Percentiles rank a stretch among this genome's conserved stretches.
These are phyloP conservation scores for Komagataea norvegica DNA, from an alignment of 1,139 yeast genomes.

Conservation along the genomic window DNA sequence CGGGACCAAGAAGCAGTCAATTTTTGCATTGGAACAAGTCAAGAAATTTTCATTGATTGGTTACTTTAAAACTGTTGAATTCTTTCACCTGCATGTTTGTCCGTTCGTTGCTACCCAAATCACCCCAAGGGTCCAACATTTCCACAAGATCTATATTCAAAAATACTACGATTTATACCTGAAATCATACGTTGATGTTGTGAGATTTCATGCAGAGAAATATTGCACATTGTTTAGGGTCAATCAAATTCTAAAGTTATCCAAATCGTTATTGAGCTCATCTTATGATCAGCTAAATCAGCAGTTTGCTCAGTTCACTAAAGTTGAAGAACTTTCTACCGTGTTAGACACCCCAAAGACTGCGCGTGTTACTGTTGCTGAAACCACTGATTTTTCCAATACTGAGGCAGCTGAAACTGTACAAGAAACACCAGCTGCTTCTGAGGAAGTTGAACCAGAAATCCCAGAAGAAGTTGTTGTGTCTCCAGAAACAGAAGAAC, in stretches of 20 bases:
- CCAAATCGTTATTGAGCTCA: constrained; percentile 13
- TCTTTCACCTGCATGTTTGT: neutral
- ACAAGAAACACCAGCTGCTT: constrained; percentile 8
- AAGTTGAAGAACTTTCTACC: constrained; percentile 10
- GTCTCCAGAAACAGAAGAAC: constrained; percentile 10
- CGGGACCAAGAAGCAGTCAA: too few relatives aligned
- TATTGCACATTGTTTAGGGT: constrained; percentile 18
- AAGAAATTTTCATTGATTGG: too few relatives aligned
- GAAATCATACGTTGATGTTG: constrained; percentile 5
- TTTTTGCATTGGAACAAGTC: too few relatives aligned
- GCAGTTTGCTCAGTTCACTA: neutral
- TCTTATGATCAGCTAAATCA: constrained; percentile 15
- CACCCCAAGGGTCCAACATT: constrained; percentile 7
- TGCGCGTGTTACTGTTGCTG: neutral
- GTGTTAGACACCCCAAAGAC: too few relatives aligned
- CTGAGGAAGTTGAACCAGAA: constrained; percentile 2
- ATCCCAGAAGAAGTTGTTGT: constrained; percentile 8
- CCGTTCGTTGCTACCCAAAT: constrained; percentile 5
- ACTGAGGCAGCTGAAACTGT: neutral
- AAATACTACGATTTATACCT: constrained; percentile 1
- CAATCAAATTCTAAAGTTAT: constrained; percentile 14
- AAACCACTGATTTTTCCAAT: neutral
- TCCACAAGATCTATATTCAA: constrained; percentile 11
- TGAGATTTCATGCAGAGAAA: constrained; percentile 7
- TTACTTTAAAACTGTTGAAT: neutral